Conservation (phyloP, 257 asterid species). For the Jasminum sambac region DNA sequence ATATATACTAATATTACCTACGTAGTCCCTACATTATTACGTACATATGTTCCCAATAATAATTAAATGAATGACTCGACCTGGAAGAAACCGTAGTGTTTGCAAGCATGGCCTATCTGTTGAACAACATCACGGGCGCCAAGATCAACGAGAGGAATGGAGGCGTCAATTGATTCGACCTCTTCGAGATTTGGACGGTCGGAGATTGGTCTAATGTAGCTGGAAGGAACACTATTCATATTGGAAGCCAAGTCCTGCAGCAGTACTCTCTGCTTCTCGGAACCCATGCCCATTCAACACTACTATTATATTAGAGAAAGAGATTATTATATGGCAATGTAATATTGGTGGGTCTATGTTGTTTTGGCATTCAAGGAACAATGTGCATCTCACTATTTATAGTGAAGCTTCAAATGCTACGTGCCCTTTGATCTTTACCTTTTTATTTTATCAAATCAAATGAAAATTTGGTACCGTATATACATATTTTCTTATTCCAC, state of each 20-base stretch:
- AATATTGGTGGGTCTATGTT: too few species aligned
- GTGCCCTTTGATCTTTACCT: too few species aligned
- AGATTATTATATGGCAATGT: too few species aligned
- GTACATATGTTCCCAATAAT: too few species aligned
- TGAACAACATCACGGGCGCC: not conserved
- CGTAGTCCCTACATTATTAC: too few species aligned
- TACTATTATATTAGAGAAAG: not conserved
- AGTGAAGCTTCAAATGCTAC: too few species aligned
- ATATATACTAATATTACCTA: too few species aligned
- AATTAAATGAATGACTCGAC: not conserved
- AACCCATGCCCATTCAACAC: not conserved
- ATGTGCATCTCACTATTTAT: too few species aligned
- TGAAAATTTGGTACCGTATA: too few species aligned
- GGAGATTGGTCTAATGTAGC: not conserved
- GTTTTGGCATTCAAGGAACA: too few species aligned
- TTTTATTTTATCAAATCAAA: too few species aligned
- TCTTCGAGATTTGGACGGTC: not conserved
- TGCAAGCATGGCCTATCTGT: not conserved
- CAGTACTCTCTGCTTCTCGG: not conserved
- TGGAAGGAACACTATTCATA: not conserved
- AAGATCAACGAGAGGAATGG: not conserved
- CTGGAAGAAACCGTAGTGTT: not conserved
- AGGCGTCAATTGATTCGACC: not conserved
- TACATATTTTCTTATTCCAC: too few species aligned
- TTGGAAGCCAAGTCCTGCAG: not conserved